Evolutionary conservation across 345 rosid genomes (phyloP).

Genomic region (Murraya paniculata): DNA sequence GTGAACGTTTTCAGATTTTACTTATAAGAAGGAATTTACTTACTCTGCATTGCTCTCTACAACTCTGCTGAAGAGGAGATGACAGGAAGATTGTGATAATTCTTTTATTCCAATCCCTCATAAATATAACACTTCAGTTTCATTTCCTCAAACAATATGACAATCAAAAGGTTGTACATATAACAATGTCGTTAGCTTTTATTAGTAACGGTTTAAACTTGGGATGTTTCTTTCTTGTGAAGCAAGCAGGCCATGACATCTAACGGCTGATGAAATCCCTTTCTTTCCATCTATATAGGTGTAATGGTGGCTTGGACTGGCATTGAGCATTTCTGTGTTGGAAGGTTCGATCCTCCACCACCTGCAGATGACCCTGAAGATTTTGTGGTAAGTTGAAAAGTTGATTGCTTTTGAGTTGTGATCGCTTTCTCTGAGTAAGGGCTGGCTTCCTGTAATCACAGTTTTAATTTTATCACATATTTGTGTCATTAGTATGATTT

Average conservation of each 20-base stretch:
- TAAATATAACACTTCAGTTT: background rate
- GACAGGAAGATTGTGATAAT: background rate
- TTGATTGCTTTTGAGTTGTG: background rate
- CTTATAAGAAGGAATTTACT: background rate
- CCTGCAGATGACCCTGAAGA: constrained; percentile 69
- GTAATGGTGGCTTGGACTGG: constrained; percentile 99
- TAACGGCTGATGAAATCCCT: background rate
- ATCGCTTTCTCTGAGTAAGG: too few species aligned
- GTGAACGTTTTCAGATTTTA: background rate
- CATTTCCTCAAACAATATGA: background rate
- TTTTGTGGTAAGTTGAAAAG: constrained; percentile 45
- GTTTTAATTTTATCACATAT: background rate
- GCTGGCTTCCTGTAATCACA: background rate
- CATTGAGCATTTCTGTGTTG: constrained; percentile 77
- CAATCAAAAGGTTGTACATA: background rate
- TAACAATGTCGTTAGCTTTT: background rate
- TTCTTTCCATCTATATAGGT: constrained; percentile 43
- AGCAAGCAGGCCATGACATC: background rate
- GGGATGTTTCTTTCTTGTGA: background rate
- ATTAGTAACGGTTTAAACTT: background rate
- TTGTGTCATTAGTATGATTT: constrained; percentile 64
- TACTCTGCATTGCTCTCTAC: background rate
- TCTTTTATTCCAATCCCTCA: background rate
- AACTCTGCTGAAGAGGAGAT: background rate
- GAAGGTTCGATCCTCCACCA: constrained; percentile 97